Base-by-base conservation (phyloP, 2,329 filamentous ascomycete genomes). In the Colletotrichum gigasporum region DNA sequence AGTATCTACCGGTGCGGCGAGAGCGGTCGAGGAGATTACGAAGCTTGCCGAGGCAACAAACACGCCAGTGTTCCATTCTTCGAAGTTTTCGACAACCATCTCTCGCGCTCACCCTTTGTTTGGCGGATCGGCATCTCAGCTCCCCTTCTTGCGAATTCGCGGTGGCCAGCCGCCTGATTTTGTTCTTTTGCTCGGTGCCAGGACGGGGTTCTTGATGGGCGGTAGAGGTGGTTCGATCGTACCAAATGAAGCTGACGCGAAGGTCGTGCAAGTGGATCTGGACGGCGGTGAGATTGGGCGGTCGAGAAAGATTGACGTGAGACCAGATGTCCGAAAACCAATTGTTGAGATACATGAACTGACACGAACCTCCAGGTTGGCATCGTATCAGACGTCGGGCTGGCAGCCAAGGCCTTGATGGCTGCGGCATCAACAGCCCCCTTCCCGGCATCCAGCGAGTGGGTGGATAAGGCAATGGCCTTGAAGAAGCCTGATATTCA, bases 241-340 rank as follows among this genome's bases (percentile, higher is more conserved):
- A 10, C 56, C 56, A 5, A 44, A 60, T 18, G 56, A 60, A 12
- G n/a, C 26, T 11, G 28, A 44, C 14, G 48, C 56, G 7, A 60
- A 35, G 11, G 56, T 54, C 12, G 56, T 60, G 2, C 56, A 60
- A 28, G 48, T 60, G 7, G 56, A 60, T 3, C 7, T 60, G 11
- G 56, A 60, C 11, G 56, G 56, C 6, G 28, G 48, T 5, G 56
- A 60, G 26, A 60, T 60, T 16, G 56, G 56, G 11, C 47, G 56
- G 14, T 60, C 56, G 4, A 52, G 35, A n/a, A 60, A 34, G 8
- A 35, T 60, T 26, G 47, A 60, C 3, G 56, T 60, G 16, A 37
- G 41, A 12, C 3, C 16, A 16, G n/a, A n/a, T n/a, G n/a, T n/a
- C n/a, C n/a, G n/a, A n/a, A n/a, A n/a, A n/a, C n/a, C n/a, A n/a